Base-by-base conservation (phyloP, 2,329 filamentous ascomycete species). In the Juglanconis oblonga region DNA sequence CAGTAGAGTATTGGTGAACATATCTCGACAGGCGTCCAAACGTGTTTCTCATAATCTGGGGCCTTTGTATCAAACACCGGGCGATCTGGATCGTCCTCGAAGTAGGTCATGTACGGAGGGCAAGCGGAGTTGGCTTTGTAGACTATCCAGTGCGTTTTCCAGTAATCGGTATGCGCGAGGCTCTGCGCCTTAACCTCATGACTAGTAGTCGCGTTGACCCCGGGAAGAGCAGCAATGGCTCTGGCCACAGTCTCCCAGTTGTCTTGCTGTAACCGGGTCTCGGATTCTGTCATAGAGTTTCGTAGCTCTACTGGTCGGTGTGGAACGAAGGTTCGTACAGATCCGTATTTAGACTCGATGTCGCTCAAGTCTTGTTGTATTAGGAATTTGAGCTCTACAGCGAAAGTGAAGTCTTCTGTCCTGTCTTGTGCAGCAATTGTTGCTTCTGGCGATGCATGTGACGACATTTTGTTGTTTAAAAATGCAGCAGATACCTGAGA, bases 91-190 rank as follows among this genome's bases (percentile, higher is more conserved):
- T 62, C 60, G n/a, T 50, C 60, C 38, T 73, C 68, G 8, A 65
- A 62, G 3, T 67, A 64, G 10, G 63, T 61, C 13, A 66, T 63
- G 5, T 66, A 64, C 6, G 64, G 55, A 2, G 72, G 70, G 50
- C 70, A 67, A 4, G 73, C 73, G n/a, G 75, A 77, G 62, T 75
- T 76, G 42, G 75, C 71, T 56, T 72, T 73, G 59, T 77, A 76
- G 42, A 77, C 72, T 32, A 76, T 71, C 75, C 74, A 77, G 55
- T 71, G 67, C 1, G 69, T 67, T n/a, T 61, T 61, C 74, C 73
- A 76, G 55, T 68, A 74, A 29, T 74, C 67, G 17, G 65, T 64
- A 57, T 74, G 73, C 5, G 67, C 59, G 9, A 56, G 50, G 3
- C 64, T 64, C 8, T 50, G 47, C 8, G 59, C 49, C 7, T 64